Percentiles rank a stretch among this genome's conserved stretches.
phyloP scores from a whole-genome alignment of 2,329 filamentous ascomycete species.

The Diaporthe capsici region DNA sequence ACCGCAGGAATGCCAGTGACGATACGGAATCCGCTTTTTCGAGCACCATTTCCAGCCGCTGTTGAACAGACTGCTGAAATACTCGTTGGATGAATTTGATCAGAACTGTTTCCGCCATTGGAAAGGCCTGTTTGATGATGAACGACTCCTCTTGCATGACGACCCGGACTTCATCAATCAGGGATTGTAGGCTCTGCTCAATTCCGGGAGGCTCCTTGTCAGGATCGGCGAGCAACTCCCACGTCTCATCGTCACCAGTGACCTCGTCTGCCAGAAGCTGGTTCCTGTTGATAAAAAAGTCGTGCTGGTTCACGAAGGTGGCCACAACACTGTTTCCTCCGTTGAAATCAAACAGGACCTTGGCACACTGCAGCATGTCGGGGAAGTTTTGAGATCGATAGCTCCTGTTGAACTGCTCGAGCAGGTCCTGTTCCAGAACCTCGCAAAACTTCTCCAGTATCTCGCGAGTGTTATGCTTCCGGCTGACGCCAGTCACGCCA shows the following conservation, averaged over 20 bases:
- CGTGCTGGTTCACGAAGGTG: constrained; percentile 97
- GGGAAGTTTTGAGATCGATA: constrained; percentile 96
- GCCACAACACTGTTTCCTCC: constrained; percentile 96
- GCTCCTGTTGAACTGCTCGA: constrained; percentile 98
- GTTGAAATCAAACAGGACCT: constrained; percentile 95
- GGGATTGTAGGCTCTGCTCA: constrained; percentile 90
- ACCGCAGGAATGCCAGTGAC: constrained; percentile 90
- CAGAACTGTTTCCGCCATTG: constrained; percentile 94
- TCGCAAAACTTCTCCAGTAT: constrained; percentile 98
- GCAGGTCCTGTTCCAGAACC: constrained; percentile 91
- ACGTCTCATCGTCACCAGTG: constrained; percentile 79
- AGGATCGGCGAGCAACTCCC: constrained; percentile 94
- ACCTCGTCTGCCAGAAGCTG: constrained; percentile 93
- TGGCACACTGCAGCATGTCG: constrained; percentile 97
- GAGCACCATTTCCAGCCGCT: constrained; percentile 93
- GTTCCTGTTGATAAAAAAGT: constrained; percentile 98
- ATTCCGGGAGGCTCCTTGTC: constrained; percentile 93
- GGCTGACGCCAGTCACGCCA: constrained; percentile 59
- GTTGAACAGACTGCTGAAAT: constrained; percentile 98
- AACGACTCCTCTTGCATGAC: constrained; percentile 97
- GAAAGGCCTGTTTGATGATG: constrained; percentile 96
- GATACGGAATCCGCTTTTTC: constrained; percentile 95
- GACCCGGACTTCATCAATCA: constrained; percentile 94
- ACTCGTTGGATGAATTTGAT: constrained; percentile 94
- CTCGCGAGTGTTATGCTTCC: constrained; percentile 80